Evolutionary conservation across 2,329 filamentous ascomycete genomes (phyloP), one percentile per base, ranked within the genome.

Genomic region (Samsoniella hepiali): DNA sequence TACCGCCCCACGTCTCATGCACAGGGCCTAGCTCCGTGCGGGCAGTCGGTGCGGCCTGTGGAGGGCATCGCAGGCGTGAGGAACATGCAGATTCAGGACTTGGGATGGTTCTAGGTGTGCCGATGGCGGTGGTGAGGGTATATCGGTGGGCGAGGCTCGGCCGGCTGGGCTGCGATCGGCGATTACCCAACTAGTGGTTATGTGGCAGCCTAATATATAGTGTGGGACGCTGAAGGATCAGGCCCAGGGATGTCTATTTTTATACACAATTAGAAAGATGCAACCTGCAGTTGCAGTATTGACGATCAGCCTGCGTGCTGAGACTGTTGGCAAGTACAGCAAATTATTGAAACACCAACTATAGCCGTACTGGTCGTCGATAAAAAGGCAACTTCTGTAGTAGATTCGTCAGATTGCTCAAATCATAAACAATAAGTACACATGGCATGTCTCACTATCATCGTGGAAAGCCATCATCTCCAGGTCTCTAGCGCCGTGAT

Each of bases 1-100:
- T 59, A 51, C 45, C 47, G 57, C 57, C 57, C 57, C 57, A 59
- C 57, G 57, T 51, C 45, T 42, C 45, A 59, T 59, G 57, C 57
- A 42, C 22, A 42, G 29, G 55, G 29, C 13, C 45, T 40, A n/a
- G 36, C 45, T 59, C 34, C 10, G 17, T 31, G 17, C n/a, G 36
- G 57, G 31, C 17, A 29, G 13, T 32, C 5, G 38, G 54, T 32
- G 40, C 54, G 40, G 32, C 27, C 8, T 57, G 29, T 34, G 2
- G 7, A 56, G 17, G 36, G 36, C 11, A 5, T 38, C 3, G 31
- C 31, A 17, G 17, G n/a, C n/a, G 53, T 15, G 7, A 42, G 3
- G 11, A 31, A 5, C 8, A 56, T 31, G 36, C 22, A 34, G 22
- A 29, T 42, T 5, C 8, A 22, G 15, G 17, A 51, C 22, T 31